Conservation (phyloP, 441 rosid genomes). For the California macrophylla region DNA sequence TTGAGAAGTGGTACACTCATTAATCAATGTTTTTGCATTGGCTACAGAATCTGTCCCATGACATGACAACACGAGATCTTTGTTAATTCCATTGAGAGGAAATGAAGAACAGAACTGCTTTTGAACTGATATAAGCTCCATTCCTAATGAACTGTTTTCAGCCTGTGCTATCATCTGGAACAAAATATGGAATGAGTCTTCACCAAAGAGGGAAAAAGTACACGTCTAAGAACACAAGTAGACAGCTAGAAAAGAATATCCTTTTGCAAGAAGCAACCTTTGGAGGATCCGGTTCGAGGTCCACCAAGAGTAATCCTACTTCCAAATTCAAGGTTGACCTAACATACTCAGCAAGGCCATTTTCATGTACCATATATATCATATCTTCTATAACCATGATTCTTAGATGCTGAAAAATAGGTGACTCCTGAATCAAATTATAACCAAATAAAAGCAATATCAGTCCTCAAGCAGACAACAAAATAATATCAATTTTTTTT, state of each 20-base stretch:
- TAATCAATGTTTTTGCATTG: slow-evolving; percentile 17
- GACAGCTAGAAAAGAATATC: background rate
- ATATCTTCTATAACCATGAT: slow-evolving; percentile 81
- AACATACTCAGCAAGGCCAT: slow-evolving; percentile 44
- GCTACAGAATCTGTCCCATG: slow-evolving; percentile 14
- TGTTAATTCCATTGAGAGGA: slow-evolving; percentile 28
- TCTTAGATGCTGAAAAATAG: slow-evolving; percentile 43
- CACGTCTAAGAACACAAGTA: background rate
- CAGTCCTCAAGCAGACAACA: slow-evolving; percentile 1
- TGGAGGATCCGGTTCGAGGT: slow-evolving; percentile 82
- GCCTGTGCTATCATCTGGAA: slow-evolving; percentile 52
- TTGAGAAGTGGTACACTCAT: slow-evolving; percentile 29
- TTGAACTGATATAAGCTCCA: slow-evolving; percentile 51
- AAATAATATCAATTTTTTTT: background rate
- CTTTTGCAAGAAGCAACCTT: slow-evolving; percentile 36
- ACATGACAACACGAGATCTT: slow-evolving; percentile 20
- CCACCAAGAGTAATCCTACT: slow-evolving; percentile 43
- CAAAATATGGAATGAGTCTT: slow-evolving; percentile 16
- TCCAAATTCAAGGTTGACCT: slow-evolving; percentile 49
- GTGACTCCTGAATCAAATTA: slow-evolving; percentile 33
- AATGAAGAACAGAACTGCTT: slow-evolving; percentile 46
- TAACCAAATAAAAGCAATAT: background rate
- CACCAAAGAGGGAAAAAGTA: slow-evolving; percentile 8
- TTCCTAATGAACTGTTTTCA: slow-evolving; percentile 35
- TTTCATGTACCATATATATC: slow-evolving; percentile 66